Evolutionary conservation across 257 asterid genomes (phyloP), one percentile per base, ranked within the genome.

Genomic region (Solanum raphanifolium): DNA sequence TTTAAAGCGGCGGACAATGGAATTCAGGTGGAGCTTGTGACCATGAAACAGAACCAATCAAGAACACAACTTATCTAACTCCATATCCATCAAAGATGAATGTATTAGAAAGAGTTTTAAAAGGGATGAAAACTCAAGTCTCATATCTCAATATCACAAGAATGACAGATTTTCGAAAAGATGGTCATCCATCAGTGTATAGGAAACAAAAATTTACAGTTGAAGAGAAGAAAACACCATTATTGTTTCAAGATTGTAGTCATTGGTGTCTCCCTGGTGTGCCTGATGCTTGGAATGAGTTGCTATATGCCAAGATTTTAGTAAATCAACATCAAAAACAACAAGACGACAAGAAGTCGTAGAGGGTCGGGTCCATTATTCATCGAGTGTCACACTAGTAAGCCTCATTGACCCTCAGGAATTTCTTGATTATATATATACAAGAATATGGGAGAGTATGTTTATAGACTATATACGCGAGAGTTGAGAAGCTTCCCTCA

Each of bases 231-330:
- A 86, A 58, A 74, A 23, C 87, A 5, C 91, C 93, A 9, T 36
- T 74, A 52, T 76, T 32, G 81, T 91, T 89, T 48, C 97, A 95
- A 90, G 98, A 95, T 87, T 95, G 98, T 87, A 95, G 97, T 86
- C 98, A 95, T 88, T 95, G 98, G 97, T 95, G 98, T 85, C 96
- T 95, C 2, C 98, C 98, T 4, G 98, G 98, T 1, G 97, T 95
- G 18, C 98, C 98, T 31, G 98, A 95, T 87, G 62, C 92, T 13
- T 95, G 98, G 98, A 95, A 95, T 74, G 95, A 95, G 86, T 87
- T 94, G 41, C 88, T 94, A 35, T 95, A 92, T 65, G 94, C 98
- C 1, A 88, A 95, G 85, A 83, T 95, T 39, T 88, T 95, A 89
- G 87, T 91, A 72, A 89, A 87, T 68, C 90, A 90, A 52, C 88